Conservation (phyloP, 768 basidiomycete species). For the Agaricus sinodeliciosus region DNA sequence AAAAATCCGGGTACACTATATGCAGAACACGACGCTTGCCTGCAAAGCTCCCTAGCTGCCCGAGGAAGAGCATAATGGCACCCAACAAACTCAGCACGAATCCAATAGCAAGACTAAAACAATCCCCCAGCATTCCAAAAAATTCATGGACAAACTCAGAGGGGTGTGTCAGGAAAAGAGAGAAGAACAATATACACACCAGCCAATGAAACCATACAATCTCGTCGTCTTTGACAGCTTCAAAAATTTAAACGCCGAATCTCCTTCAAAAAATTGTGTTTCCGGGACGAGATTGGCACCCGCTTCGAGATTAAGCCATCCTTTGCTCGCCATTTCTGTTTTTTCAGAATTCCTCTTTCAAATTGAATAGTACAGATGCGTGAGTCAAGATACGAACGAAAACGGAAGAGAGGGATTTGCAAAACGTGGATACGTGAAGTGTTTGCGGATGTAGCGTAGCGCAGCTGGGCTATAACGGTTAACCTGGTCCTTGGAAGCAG, state of each 20-base stretch:
- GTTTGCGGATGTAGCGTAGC: too few relatives aligned
- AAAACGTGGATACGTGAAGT: background rate
- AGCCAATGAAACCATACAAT: constrained; percentile 80
- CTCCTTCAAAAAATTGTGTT: constrained; percentile 81
- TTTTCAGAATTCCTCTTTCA: background rate
- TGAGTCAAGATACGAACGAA: background rate
- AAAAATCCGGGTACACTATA: background rate
- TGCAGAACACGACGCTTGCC: constrained; percentile 38
- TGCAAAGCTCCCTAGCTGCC: constrained; percentile 62
- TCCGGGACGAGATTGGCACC: constrained; percentile 60
- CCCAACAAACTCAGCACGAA: constrained; percentile 80
- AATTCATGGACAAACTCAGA: background rate
- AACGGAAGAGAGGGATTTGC: background rate
- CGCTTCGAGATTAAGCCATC: constrained; percentile 83
- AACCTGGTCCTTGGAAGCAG: too few relatives aligned
- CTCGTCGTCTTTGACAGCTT: constrained; percentile 74
- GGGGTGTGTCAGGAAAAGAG: background rate
- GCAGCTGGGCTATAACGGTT: too few relatives aligned
- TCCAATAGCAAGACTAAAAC: constrained; percentile 58
- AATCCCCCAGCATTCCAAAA: background rate
- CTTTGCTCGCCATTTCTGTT: constrained; percentile 49
- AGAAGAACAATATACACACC: constrained; percentile 39
- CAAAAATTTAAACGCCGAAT: constrained; percentile 79
- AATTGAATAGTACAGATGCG: background rate
- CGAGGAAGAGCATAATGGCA: constrained; percentile 69